Base-by-base conservation (phyloP, 345 rosid genomes). In the Eutrema heterophyllum region DNA sequence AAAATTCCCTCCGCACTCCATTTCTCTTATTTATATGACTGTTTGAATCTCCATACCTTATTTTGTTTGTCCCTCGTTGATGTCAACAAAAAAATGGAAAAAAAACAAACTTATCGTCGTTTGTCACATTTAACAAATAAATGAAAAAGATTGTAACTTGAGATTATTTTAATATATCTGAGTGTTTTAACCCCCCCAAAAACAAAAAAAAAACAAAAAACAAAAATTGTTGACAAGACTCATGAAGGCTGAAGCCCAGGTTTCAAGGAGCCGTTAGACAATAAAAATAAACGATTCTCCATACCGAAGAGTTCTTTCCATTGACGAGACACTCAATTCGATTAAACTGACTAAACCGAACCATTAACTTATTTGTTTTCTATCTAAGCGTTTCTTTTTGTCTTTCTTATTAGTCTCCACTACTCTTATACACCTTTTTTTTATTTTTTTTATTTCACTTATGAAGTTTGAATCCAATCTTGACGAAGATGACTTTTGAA, bases 241-340 rank as follows among this genome's bases (percentile, higher is more conserved):
- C 24, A 21, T 21, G 24, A 21, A 21, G 24, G 2, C 24, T 21
- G 24, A n/a, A n/a, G n/a, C 62, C 66, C 74, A 63, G 60, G 67
- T 68, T 55, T 39, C 68, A 68, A 73, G 81, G 78, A 73, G 71
- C 74, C 75, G 78, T 67, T 72, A 13, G 46, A 38, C 55, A 24
- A 39, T 39, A 2, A 6, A 59, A 59, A 27, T 0, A 55, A 56
- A 35, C 62, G 41, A 56, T 15, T 56, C 14, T 33, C 62, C 26
- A 55, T 55, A 15, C 38, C 29, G 16, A 13, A 53, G 58, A 52
- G 32, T 24, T 3, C 14, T 10, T 40, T 40, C 5, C 14, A 3
- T 29, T 29, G 24, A 21, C 24, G 24, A 21, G 24, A 21, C 24
- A 21, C 24, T 21, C 24, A 21, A 21, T 21, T 21, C 24, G 24